phyloP scores from a whole-genome alignment of 495 filamentous ascomycete genomes.

The Collariella sp. region DNA sequence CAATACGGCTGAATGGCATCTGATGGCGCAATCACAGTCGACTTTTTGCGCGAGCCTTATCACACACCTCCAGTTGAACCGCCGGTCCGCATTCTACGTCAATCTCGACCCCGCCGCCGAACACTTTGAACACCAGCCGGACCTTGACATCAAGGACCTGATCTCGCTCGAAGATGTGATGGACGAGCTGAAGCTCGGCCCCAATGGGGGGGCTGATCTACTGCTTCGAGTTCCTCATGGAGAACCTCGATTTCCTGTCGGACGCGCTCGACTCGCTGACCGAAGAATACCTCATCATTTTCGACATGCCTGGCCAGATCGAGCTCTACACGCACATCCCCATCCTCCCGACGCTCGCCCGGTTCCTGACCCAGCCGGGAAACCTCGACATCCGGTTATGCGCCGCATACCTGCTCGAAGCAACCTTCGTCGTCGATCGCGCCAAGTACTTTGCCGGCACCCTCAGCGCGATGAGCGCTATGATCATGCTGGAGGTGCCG shows the following conservation, averaged over 20 bases:
- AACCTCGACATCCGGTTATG: slow-evolving; percentile 81
- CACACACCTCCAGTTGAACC: slow-evolving; percentile 79
- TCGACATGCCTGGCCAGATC: slow-evolving; percentile 98
- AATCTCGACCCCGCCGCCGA: slow-evolving; percentile 97
- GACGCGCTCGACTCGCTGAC: slow-evolving; percentile 77
- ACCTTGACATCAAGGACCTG: slow-evolving; percentile 93
- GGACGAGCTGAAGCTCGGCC: slow-evolving; percentile 89
- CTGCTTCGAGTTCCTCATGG: slow-evolving; percentile 93
- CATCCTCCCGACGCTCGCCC: slow-evolving; percentile 75
- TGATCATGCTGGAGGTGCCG: slow-evolving; percentile 95
- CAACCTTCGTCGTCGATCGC: slow-evolving; percentile 87
- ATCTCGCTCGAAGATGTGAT: slow-evolving; percentile 97
- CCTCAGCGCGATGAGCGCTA: slow-evolving; percentile 91
- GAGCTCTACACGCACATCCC: slow-evolving; percentile 98
- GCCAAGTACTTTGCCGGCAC: slow-evolving; percentile 97
- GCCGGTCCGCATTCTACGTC: slow-evolving; percentile 85
- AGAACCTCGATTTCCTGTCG: slow-evolving; percentile 92
- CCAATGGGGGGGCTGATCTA: slow-evolving; percentile 92
- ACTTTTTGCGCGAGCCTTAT: slow-evolving; percentile 93
- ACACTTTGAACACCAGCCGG: slow-evolving; percentile 80
- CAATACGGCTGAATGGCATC: slow-evolving; percentile 9
- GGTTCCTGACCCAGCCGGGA: slow-evolving; percentile 70
- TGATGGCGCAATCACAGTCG: slow-evolving; percentile 43
- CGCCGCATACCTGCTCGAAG: slow-evolving; percentile 91
- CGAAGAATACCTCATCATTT: slow-evolving; percentile 91